Percentiles rank a stretch among this genome's conserved stretches.
phyloP scores from a whole-genome alignment of 495 filamentous ascomycete species.

The Penicilliopsis zonata region DNA sequence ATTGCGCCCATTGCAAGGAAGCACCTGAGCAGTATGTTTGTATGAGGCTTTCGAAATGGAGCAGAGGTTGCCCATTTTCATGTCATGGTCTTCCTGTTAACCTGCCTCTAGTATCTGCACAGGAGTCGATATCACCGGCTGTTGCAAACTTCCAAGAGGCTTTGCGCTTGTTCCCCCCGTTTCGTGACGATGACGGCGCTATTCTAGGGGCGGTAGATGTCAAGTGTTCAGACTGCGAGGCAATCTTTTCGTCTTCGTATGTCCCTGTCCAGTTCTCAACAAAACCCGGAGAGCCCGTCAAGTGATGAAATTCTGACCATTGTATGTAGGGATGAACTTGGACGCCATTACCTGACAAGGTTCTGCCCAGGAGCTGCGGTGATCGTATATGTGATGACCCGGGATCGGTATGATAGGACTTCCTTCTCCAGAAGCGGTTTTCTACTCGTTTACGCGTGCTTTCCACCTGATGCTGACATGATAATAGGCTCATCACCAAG shows the following conservation, averaged over 20 bases:
- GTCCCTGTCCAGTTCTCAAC: too few species aligned
- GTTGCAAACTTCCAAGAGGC: slow-evolving; percentile 17
- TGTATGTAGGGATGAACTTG: slow-evolving; percentile 12
- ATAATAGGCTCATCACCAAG: slow-evolving; percentile 16
- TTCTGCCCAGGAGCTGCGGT: slow-evolving; percentile 17
- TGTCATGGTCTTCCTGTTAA: too few species aligned
- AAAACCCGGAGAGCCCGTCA: not conserved
- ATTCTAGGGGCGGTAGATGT: slow-evolving; percentile 12
- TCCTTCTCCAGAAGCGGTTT: not conserved
- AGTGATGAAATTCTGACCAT: not conserved
- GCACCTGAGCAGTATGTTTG: not conserved
- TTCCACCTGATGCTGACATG: slow-evolving; percentile 5
- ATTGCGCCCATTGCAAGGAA: not conserved
- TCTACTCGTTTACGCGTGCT: too few species aligned
- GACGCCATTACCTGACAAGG: slow-evolving; percentile 16
- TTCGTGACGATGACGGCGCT: slow-evolving; percentile 14
- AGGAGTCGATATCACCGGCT: slow-evolving; percentile 2
- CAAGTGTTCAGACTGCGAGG: slow-evolving; percentile 18
- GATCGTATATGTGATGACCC: slow-evolving; percentile 19
- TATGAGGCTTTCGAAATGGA: too few species aligned
- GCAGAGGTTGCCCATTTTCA: too few species aligned
- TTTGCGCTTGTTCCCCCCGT: slow-evolving; percentile 16
- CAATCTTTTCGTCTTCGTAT: slow-evolving; percentile 15
- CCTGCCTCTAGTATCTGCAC: too few species aligned
- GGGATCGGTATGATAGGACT: slow-evolving; percentile 12